Conservation (phyloP, 2,329 filamentous ascomycete genomes). For the Aspergillus glaucus region DNA sequence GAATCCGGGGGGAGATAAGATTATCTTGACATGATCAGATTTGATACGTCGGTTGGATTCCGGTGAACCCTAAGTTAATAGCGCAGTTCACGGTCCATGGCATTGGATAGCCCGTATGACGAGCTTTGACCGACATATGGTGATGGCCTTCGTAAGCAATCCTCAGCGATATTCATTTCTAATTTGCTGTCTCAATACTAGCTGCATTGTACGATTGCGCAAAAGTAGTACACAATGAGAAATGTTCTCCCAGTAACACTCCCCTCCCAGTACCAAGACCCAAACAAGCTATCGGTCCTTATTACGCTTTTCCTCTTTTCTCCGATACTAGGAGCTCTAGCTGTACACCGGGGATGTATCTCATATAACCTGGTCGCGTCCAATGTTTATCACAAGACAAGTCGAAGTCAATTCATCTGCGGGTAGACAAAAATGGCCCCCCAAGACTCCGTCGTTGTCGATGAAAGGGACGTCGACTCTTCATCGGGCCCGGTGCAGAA, state of each 20-base stretch:
- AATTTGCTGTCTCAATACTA: not conserved
- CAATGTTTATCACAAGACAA: too few relatives aligned
- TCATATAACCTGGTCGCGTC: too few relatives aligned
- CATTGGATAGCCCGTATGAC: not conserved
- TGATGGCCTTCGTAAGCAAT: not conserved
- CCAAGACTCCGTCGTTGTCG: conserved; percentile 1
- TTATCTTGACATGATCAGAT: not conserved
- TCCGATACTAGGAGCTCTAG: too few relatives aligned
- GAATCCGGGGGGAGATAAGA: not conserved
- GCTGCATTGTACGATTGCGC: not conserved
- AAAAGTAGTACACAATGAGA: not conserved
- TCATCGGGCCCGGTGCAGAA: conserved; percentile 14
- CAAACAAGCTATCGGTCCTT: not conserved
- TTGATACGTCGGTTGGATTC: too few relatives aligned
- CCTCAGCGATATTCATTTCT: not conserved
- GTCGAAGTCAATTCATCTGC: too few relatives aligned
- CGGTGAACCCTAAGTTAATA: too few relatives aligned
- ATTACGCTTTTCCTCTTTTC: too few relatives aligned
- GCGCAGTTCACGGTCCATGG: not conserved
- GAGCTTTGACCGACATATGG: not conserved
- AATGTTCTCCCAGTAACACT: not conserved
- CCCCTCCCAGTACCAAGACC: not conserved
- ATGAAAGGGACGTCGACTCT: conserved; percentile 9
- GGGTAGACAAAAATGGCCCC: conserved; percentile 13
- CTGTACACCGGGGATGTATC: too few relatives aligned